These are phyloP conservation scores for Haplosporangium sp. DNA, from an alignment of 371 early-diverging fungal species.

Conservation along the genomic window DNA sequence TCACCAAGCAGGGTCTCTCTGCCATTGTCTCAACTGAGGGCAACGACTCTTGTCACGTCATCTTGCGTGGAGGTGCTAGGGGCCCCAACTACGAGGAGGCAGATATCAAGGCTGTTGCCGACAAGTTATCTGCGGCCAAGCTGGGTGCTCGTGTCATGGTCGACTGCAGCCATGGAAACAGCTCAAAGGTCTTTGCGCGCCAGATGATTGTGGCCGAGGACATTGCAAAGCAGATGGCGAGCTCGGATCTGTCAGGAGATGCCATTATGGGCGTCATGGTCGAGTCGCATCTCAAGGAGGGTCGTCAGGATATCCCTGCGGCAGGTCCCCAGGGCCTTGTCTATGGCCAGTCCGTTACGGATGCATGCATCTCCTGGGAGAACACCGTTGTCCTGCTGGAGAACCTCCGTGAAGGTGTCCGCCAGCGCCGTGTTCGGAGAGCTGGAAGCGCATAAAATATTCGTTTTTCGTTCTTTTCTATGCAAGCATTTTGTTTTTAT, in stretches of 20 bases:
- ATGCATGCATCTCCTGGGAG: constrained; percentile 87
- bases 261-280: constrained; percentile 93
- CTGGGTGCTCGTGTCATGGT: constrained; percentile 83
- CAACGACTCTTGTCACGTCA: constrained; percentile 87
- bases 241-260: constrained; percentile 44
- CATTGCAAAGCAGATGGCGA: constrained; percentile 76
- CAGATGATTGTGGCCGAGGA: constrained; percentile 85
- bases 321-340: constrained; percentile 73
- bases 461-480: neutral
- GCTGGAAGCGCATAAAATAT: constrained; percentile 28
- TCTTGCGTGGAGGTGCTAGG: constrained; percentile 87
- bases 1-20: constrained; percentile 93
- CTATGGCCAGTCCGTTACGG: constrained; percentile 88
- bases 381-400: constrained; percentile 77
- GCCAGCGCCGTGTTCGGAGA: constrained; percentile 55
- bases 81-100: constrained; percentile 91
- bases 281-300: constrained; percentile 89
- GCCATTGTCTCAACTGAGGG: constrained; percentile 92
- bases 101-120: constrained; percentile 70
- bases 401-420: constrained; percentile 76
- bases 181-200: constrained; percentile 78
- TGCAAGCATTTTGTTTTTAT: constrained; percentile 1
- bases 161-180: constrained; percentile 95
- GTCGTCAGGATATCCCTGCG: constrained; percentile 80
- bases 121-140: constrained; percentile 73